Evolutionary conservation across 306 rosid species (phyloP), one percentile per base, ranked within the genome.

Genomic region (Boehmeria nivea): DNA sequence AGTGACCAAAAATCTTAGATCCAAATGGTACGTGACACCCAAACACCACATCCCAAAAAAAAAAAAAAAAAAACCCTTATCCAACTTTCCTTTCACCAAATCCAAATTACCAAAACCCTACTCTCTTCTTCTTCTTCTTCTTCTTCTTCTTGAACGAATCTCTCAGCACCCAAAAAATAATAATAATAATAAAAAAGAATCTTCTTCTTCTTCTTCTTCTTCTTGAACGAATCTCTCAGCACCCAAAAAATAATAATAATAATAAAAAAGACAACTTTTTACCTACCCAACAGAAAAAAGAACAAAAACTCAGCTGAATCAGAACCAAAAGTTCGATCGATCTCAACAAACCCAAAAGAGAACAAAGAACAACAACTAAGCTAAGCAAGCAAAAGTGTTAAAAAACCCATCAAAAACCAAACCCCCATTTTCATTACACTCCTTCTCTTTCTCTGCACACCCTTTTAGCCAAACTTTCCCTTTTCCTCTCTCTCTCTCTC

Each of bases 1-100:
- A 23, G 83, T 65, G 72, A 55, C 71, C 71, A 78, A 76, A 51
- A 72, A 74, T 62, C 82, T 77, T 86, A 83, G 96, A 91, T 87
- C 96, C 95, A 79, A 81, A 87, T 60, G 78, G 77, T 54, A 74
- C 42, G 54, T 43, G 59, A 56, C 70, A 51, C 64, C 72, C 69
- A 72, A 23, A 64, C 68, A 63, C 65, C 64, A 65, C 94, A 84
- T 84, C 82, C 73, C 45, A 40, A 14, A 33, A 33, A 11, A 11
- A 11, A 33, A 4, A 33, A 33, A 57, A 15, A 66, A 57, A 71
- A 49, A 39, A 26, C 44, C 8, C 58, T 54, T 1, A 40, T 45
- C 8, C 54, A 54, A 22, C 51, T 46, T 22, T 22, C 54, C 46
- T 38, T n/a, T 46, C 54, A 52, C 37, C 56, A 56, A 21, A 28